Evolutionary conservation across 306 rosid species (phyloP), one percentile per base, ranked within the genome.

Genomic region (Acmispon strigosus): DNA sequence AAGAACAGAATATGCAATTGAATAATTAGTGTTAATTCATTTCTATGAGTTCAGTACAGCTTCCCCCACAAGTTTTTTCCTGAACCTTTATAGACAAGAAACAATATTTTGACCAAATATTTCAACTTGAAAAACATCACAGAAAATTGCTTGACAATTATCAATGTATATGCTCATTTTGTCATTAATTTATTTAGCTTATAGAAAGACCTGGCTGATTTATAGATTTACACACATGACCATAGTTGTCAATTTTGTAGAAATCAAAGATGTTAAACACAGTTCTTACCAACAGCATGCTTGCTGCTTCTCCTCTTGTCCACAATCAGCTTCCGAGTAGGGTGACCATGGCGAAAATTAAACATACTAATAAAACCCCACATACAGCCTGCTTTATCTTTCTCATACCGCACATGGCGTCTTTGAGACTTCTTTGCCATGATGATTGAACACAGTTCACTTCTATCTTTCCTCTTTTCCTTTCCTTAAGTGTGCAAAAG

Each of bases 331-430:
- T 92, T 95, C 77, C 84, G 80, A 69, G 84, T 68, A 60, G 84
- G 24, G 44, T 89, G 96, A 47, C 96, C 96, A 16, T 86, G 92
- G 80, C 99, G 96, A 74, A 95, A 91, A 84, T 95, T 97, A 66
- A 95, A 82, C 68, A 95, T 87, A 65, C 91, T 89, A 37, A 95
- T 95, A 74, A 95, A 88, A n/a, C 99, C 96, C 97, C 96, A 91
- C 92, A 95, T 95, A 66, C 99, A 95, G 47, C 99, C 97, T 2
- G 88, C 85, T 61, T 91, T 95, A 85, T 91, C 96, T 84, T 82
- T 91, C 84, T 87, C 96, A 78, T 82, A 86, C 70, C 86, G 87
- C 60, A 86, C 71, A 37, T 82, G 4, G 62, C 90, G 91, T 76
- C 86, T 95, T 63, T 85, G 88, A 29, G 99, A 89, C 70, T 80